A percentile compares a stretch with the other conserved stretches of the same genome.
These are phyloP conservation scores for Pezicula neosporulosa DNA, from an alignment of 2,329 filamentous ascomycete genomes.

Conservation along the genomic window DNA sequence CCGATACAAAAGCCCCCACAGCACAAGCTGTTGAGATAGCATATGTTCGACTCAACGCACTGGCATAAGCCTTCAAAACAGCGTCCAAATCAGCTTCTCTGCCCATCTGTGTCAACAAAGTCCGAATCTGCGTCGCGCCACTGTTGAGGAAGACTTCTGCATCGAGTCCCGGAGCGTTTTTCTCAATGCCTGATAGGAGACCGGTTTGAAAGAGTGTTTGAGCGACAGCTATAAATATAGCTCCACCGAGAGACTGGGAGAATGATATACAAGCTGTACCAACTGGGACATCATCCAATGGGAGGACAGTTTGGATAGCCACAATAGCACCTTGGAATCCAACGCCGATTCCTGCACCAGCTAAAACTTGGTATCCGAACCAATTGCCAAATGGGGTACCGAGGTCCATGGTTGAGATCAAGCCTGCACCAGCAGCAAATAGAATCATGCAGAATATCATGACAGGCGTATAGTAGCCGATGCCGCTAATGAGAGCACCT, in stretches of 20 bases:
- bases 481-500: conserved; percentile 32
- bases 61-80: conserved; percentile 52
- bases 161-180: conserved; percentile 41
- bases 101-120: conserved; percentile 38
- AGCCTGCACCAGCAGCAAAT: conserved; percentile 35
- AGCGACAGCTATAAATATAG: conserved; percentile 60
- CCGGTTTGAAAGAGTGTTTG: conserved; percentile 67
- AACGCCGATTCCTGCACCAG: conserved; percentile 39
- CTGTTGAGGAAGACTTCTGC: conserved; percentile 46
- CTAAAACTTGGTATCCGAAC: conserved; percentile 56
- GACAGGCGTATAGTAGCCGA: conserved; percentile 43
- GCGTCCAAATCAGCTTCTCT: conserved; percentile 37
- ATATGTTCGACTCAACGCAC: conserved; percentile 48
- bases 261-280: conserved; percentile 53
- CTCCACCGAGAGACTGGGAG: conserved; percentile 63
- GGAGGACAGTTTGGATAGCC: conserved; percentile 46
- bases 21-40: conserved; percentile 49
- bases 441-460: conserved; percentile 36
- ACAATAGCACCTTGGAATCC: conserved; percentile 20
- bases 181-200: conserved; percentile 48
- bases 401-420: conserved; percentile 38
- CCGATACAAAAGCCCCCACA: conserved; percentile 40
- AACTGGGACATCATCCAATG: conserved; percentile 44
- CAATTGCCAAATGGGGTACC: conserved; percentile 42
- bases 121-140: conserved; percentile 47